phyloP scores from a whole-genome alignment of 1,284 basidiomycete genomes.

The Coniophora puteana region DNA sequence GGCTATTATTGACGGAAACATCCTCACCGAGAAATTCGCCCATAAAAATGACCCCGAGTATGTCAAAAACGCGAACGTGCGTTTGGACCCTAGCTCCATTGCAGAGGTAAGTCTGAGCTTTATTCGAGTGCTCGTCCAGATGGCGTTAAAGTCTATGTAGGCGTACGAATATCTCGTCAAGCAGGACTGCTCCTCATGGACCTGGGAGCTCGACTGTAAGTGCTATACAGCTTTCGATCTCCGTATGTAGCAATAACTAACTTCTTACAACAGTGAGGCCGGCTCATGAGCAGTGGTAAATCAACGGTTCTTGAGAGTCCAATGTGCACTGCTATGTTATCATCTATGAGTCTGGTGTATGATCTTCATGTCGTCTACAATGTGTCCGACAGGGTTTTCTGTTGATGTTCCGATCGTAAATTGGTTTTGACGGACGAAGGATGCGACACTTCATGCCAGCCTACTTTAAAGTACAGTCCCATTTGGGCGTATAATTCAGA shows the following conservation, averaged over 20 bases:
- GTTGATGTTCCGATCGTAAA: too few relatives aligned
- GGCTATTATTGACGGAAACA: constrained; percentile 59
- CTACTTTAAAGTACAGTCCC: too few relatives aligned
- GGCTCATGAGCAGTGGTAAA: constrained; percentile 41
- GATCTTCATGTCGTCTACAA: too few relatives aligned
- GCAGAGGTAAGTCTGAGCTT: constrained; percentile 45
- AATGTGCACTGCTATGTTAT: too few relatives aligned
- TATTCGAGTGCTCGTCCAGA: constrained; percentile 7
- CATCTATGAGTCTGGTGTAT: too few relatives aligned
- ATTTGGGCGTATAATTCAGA: too few relatives aligned
- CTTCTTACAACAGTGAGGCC: constrained; percentile 30
- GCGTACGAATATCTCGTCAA: constrained; percentile 54
- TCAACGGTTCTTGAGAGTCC: too few relatives aligned
- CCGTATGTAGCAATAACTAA: constrained; percentile 4
- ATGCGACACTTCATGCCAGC: too few relatives aligned
- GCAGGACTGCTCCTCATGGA: constrained; percentile 61
- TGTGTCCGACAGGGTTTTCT: too few relatives aligned
- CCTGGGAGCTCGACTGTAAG: constrained; percentile 70
- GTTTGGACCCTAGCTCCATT: constrained; percentile 61
- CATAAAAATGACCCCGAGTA: constrained; percentile 32
- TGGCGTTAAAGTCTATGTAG: constrained; percentile 28
- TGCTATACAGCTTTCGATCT: constrained; percentile 1
- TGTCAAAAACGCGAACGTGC: constrained; percentile 41
- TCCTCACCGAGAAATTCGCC: constrained; percentile 9
- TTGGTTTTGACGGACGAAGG: too few relatives aligned